Evolutionary conservation across 805 yeast species (phyloP).

Genomic region (Suhomyces canberraensis): DNA sequence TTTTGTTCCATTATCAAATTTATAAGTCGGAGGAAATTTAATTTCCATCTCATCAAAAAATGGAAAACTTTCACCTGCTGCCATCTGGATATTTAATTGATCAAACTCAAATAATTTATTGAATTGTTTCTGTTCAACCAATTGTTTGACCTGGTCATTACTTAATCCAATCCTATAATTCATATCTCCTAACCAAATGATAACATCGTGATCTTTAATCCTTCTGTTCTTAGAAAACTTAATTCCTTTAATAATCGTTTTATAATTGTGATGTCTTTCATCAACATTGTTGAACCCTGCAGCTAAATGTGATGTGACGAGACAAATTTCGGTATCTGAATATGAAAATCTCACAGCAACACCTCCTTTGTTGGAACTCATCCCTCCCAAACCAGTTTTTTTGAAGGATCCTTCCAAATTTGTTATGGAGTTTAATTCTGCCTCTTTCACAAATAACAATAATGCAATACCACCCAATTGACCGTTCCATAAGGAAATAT

Average conservation of each 20-base stretch:
- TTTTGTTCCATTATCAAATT: conserved; percentile 81
- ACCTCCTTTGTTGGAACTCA: conserved; percentile 80
- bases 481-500: conserved; percentile 63
- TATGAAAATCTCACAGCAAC: conserved; percentile 65
- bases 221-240: conserved; percentile 55
- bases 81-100: conserved; percentile 76
- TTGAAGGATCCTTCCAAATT: conserved; percentile 70
- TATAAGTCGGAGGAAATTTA: conserved; percentile 85
- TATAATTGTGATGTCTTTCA: conserved; percentile 85
- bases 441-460: conserved; percentile 61
- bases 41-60: conserved; percentile 76
- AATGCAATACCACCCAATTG: conserved; percentile 84
- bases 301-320: conserved; percentile 85
- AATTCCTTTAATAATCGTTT: conserved; percentile 68
- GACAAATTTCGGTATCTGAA: conserved; percentile 68
- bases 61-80: conserved; percentile 70
- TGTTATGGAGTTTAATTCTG: conserved; percentile 48
- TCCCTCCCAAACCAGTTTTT: conserved; percentile 93
- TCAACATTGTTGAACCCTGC: conserved; percentile 83
- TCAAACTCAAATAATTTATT: conserved; percentile 62
- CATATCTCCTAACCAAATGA: conserved; percentile 93
- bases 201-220: conserved; percentile 80
- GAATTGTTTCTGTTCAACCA: conserved; percentile 45
- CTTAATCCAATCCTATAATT: conserved; percentile 75
- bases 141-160: conserved; percentile 68